Conservation (phyloP, 1,139 yeast species). For the Lipomyces yarrowii region DNA sequence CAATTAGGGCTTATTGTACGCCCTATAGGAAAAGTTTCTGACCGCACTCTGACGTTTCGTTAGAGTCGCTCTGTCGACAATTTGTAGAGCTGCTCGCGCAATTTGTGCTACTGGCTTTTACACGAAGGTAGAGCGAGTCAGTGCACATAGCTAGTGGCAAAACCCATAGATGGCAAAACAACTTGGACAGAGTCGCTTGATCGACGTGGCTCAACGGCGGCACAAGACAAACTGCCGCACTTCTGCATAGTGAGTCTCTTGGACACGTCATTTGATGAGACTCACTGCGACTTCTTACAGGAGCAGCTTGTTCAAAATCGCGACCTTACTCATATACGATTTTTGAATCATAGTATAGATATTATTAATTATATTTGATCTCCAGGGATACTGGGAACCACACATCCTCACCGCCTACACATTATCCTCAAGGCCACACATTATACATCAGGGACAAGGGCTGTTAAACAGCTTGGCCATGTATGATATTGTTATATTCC, state of each 20-base stretch:
- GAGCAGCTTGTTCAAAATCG: not conserved
- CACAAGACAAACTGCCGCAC: not conserved
- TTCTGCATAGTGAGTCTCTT: not conserved
- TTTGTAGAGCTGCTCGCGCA: not conserved
- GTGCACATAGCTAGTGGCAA: not conserved
- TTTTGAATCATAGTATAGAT: constrained; percentile 1
- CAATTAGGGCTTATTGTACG: not conserved
- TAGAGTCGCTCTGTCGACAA: not conserved
- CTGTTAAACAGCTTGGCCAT: no score
- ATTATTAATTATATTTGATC: no score
- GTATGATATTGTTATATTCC: no score
- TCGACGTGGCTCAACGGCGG: not conserved
- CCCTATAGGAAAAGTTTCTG: not conserved
- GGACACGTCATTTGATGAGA: not conserved
- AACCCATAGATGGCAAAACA: constrained; percentile 1
- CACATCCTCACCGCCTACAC: no score
- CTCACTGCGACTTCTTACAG: not conserved
- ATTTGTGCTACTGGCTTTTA: not conserved
- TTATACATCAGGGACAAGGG: no score
- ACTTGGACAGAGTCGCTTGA: not conserved
- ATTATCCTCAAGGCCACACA: no score
- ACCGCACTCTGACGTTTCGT: not conserved
- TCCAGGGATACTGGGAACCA: no score
- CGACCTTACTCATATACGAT: not conserved
- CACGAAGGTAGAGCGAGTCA: not conserved